These are phyloP conservation scores for Lobosporangium transversale DNA, from an alignment of 192 early-diverging fungal genomes.

Conservation along the genomic window DNA sequence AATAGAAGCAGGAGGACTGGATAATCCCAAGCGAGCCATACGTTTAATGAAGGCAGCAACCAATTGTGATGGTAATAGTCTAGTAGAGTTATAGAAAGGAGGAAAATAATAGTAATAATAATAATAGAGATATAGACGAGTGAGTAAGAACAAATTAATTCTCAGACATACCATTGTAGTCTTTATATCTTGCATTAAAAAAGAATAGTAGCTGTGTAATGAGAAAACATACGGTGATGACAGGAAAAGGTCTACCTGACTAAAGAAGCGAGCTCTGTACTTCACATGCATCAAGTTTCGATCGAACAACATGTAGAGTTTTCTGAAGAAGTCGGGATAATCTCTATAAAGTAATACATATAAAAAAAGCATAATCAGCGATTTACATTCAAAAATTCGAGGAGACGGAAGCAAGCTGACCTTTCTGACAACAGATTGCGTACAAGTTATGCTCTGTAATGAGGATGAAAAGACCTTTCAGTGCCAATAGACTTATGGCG, in stretches of 20 bases:
- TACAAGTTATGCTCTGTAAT: constrained; percentile 95
- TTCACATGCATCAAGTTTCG: constrained; percentile 91
- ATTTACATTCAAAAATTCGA: no score
- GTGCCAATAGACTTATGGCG: constrained; percentile 86
- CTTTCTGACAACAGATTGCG: constrained; percentile 41
- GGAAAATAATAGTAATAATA: constrained; percentile 1
- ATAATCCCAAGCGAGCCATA: constrained; percentile 83
- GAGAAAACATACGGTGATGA: constrained; percentile 83
- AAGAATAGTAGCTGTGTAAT: no score
- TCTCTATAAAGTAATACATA: constrained; percentile 62
- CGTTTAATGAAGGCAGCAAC: constrained; percentile 95
- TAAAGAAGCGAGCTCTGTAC: constrained; percentile 95
- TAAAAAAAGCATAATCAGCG: neutral
- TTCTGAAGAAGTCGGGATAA: constrained; percentile 97
- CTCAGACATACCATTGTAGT: no score
- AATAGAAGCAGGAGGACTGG: constrained; percentile 86
- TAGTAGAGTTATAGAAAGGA: constrained; percentile 24
- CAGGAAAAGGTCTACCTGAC: constrained; percentile 89
- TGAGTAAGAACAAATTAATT: neutral
- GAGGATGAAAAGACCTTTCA: constrained; percentile 96
- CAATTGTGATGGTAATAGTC: constrained; percentile 88
- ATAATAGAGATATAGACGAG: neutral
- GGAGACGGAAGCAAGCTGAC: neutral
- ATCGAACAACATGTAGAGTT: constrained; percentile 93
- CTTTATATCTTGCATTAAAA: no score